Evolutionary conservation across 805 yeast genomes (phyloP).

Genomic region (Saccharomyces eubayanus): DNA sequence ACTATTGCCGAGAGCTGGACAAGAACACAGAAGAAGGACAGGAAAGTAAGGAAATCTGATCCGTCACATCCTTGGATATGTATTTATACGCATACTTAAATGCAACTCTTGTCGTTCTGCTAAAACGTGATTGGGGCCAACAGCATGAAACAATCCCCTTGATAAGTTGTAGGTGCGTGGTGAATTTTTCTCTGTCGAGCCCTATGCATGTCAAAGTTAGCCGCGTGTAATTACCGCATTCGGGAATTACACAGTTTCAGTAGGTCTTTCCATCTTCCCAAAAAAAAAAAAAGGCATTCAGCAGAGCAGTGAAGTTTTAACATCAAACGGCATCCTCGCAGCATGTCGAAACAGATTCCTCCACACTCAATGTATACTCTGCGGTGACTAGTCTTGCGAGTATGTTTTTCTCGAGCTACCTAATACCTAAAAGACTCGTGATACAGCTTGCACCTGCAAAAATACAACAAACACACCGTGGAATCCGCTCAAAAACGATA

Average conservation of each 20-base stretch:
- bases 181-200: neutral
- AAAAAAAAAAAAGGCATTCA: neutral
- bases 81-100: neutral
- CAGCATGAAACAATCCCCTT: neutral
- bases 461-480: neutral
- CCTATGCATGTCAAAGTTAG: neutral
- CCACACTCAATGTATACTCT: neutral
- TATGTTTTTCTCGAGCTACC: no score
- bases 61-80: neutral
- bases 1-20: neutral
- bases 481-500: neutral
- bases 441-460: neutral
- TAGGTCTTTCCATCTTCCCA: neutral
- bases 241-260: neutral
- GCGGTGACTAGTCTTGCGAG: no score
- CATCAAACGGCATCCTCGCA: neutral
- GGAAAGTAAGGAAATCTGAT: neutral
- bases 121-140: neutral
- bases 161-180: neutral
- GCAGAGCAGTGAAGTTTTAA: neutral
- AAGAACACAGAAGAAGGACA: neutral
- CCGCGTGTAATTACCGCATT: neutral
- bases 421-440: neutral
- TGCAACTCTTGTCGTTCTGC: neutral
- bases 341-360: neutral